Evolutionary conservation across 2,329 filamentous ascomycete species (phyloP).

Genomic region (Colletotrichum sp.): DNA sequence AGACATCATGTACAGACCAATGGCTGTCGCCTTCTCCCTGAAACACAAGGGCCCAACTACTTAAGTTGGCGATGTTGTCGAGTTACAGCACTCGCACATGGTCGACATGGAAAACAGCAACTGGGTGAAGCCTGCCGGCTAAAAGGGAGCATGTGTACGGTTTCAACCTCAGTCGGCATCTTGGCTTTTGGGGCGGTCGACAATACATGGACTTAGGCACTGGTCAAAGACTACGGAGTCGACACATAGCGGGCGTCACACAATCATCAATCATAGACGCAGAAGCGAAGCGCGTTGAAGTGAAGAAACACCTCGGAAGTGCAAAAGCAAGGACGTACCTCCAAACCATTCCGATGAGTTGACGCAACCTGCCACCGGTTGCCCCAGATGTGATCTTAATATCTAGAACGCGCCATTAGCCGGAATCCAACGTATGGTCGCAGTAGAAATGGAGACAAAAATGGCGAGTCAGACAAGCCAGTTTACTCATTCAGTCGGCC

Average conservation of each 20-base stretch:
- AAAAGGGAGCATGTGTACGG: neutral
- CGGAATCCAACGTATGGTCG: neutral
- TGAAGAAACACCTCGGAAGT: neutral
- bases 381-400: neutral
- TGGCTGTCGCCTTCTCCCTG: neutral
- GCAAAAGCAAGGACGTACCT: neutral
- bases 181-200: neutral
- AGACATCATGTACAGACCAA: neutral
- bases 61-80: neutral
- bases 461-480: conserved; percentile 63
- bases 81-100: neutral
- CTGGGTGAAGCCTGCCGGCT: neutral
- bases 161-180: neutral
- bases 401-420: neutral
- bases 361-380: neutral
- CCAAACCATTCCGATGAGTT: neutral
- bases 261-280: neutral
- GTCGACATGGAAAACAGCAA: neutral
- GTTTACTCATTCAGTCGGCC: conserved; percentile 72
- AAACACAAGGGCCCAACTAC: neutral
- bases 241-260: neutral
- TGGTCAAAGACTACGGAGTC: neutral
- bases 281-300: neutral
- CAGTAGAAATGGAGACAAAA: neutral
- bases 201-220: neutral